These are phyloP conservation scores for Calocybe indica DNA, from an alignment of 768 basidiomycete genomes.

Conservation along the genomic window DNA sequence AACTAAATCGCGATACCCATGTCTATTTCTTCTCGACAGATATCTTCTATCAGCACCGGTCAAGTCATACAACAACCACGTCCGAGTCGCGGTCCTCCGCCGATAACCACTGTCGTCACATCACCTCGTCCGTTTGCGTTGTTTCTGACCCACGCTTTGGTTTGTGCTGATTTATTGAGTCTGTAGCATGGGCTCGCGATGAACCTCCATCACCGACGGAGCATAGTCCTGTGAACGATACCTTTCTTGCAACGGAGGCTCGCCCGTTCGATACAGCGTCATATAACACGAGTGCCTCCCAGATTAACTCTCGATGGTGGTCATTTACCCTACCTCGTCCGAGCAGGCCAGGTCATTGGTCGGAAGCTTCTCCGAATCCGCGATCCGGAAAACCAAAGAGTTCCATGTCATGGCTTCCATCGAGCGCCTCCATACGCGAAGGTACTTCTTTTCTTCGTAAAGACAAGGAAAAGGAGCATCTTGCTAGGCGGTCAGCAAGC, in stretches of 20 bases:
- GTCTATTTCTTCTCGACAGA: too few relatives aligned
- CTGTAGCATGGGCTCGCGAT: conserved; percentile 75
- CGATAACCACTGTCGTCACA: conserved; percentile 53
- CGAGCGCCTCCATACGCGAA: conserved; percentile 30
- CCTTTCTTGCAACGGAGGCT: conserved; percentile 26
- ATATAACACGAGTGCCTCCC: conserved; percentile 38
- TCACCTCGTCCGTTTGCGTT: conserved; percentile 52
- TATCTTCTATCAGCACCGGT: too few relatives aligned
- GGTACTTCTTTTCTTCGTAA: conserved; percentile 25
- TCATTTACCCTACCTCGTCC: conserved; percentile 60
- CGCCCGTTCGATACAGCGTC: conserved; percentile 51
- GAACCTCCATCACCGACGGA: conserved; percentile 74
- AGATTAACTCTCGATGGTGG: conserved; percentile 62
- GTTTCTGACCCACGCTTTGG: conserved; percentile 1
- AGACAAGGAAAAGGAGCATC: conserved; percentile 25
- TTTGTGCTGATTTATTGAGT: conserved; percentile 4
- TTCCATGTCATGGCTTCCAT: conserved; percentile 49
- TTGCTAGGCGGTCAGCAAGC: conserved; percentile 8
- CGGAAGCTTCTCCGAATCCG: conserved; percentile 14
- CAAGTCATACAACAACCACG: too few relatives aligned
- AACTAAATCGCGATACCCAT: too few relatives aligned
- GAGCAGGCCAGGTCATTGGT: conserved; percentile 16
- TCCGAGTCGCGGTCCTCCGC: conserved; percentile 31
- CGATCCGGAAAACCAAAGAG: conserved; percentile 35
- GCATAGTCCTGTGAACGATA: conserved; percentile 21